Evolutionary conservation across 495 filamentous ascomycete species (phyloP).

Genomic region (Penicillium roqueforti): DNA sequence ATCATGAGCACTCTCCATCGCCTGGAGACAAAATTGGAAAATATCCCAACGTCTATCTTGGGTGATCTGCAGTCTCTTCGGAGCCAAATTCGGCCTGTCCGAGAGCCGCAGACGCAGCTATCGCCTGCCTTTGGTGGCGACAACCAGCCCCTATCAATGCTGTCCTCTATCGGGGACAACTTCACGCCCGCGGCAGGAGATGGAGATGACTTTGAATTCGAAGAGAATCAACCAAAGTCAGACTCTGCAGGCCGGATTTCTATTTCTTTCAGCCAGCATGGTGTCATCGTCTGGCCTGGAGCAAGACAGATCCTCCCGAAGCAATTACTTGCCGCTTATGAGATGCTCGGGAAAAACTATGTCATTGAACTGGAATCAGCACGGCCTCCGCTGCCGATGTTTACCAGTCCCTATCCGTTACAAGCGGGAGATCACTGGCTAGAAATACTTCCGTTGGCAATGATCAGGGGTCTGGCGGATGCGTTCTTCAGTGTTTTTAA

Average conservation of each 20-base stretch:
- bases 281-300: constrained; percentile 46
- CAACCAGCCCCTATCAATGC: constrained; percentile 6
- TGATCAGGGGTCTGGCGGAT: constrained; percentile 44
- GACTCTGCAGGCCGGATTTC: constrained; percentile 35
- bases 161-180: constrained; percentile 16
- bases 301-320: constrained; percentile 35
- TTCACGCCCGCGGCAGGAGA: constrained; percentile 30
- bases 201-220: constrained; percentile 36
- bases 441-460: constrained; percentile 35
- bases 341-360: constrained; percentile 43
- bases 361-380: constrained; percentile 44
- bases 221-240: constrained; percentile 26
- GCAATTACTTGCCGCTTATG: constrained; percentile 33
- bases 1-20: constrained; percentile 50
- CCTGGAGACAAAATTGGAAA: constrained; percentile 45
- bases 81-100: constrained; percentile 20
- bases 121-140: constrained; percentile 17
- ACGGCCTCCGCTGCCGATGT: constrained; percentile 38
- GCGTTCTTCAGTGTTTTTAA: constrained; percentile 45
- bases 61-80: constrained; percentile 34
- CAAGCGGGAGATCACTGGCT: constrained; percentile 41
- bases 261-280: constrained; percentile 49
- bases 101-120: constrained; percentile 12
- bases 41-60: constrained; percentile 34
- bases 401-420: constrained; percentile 37